Conservation (phyloP, 2,329 filamentous ascomycete species). For the Cadophora sp. region DNA sequence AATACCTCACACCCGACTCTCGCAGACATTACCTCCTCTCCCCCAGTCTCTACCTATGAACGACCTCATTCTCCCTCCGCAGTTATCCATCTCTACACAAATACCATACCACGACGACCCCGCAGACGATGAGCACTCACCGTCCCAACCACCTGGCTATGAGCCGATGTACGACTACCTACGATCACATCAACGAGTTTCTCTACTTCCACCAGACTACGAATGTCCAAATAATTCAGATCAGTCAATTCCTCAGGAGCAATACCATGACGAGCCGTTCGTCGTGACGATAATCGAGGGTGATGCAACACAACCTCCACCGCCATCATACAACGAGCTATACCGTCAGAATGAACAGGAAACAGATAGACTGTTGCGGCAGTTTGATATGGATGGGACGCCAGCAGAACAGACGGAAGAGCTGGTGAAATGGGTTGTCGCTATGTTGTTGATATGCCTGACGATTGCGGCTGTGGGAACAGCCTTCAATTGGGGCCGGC, state of each 20-base stretch:
- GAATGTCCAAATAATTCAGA: slow-evolving; percentile 10
- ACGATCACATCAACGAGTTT: slow-evolving; percentile 28
- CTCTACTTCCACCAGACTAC: not conserved
- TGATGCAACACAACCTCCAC: slow-evolving; percentile 29
- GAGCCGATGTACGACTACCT: slow-evolving; percentile 44
- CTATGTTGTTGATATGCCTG: slow-evolving; percentile 41
- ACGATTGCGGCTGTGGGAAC: slow-evolving; percentile 40
- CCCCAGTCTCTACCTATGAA: slow-evolving; percentile 29
- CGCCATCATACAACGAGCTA: slow-evolving; percentile 41
- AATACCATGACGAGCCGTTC: slow-evolving; percentile 42
- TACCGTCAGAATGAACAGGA: slow-evolving; percentile 33
- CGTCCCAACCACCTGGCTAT: slow-evolving; percentile 37
- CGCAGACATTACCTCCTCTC: slow-evolving; percentile 38
- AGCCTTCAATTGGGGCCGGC: slow-evolving; percentile 41
- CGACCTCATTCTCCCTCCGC: slow-evolving; percentile 20
- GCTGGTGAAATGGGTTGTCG: slow-evolving; percentile 42
- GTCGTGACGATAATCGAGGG: slow-evolving; percentile 34
- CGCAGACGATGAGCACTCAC: slow-evolving; percentile 25
- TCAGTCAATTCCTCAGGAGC: slow-evolving; percentile 25
- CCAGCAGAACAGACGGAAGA: slow-evolving; percentile 39
- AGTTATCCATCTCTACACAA: slow-evolving; percentile 22
- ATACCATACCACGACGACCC: slow-evolving; percentile 41
- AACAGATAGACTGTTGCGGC: slow-evolving; percentile 32
- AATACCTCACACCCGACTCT: slow-evolving; percentile 34
- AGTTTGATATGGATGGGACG: slow-evolving; percentile 32